Base-by-base conservation (phyloP, 1,284 basidiomycete species). In the Rhodotorula sp. region DNA sequence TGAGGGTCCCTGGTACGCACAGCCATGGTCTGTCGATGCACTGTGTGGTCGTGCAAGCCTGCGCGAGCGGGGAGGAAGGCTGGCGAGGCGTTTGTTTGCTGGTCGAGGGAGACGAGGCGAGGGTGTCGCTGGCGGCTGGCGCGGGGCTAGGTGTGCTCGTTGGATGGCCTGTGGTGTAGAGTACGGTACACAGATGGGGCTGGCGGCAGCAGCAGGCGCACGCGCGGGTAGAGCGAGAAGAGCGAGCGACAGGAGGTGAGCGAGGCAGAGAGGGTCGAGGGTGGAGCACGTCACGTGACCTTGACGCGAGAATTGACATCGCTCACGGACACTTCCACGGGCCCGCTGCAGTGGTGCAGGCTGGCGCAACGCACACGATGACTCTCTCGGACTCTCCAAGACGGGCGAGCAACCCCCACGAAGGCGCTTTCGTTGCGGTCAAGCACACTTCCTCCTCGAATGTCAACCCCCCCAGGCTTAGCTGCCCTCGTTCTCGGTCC, bases 21-120 rank as follows among this genome's bases (percentile, higher is more conserved):
- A 56, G 62, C 67, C 67, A 68, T 68, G 24, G 29, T 32, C 32
- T 27, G 10, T 30, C 7, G 46, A 24, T 13, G 15, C 13, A 20
- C 19, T 27, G 27, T n/a, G 34, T 5, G 47, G 34, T 17, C 29
- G 29, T 13, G n/a, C 27, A 22, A 32, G 27, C 29, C 22, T 22
- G 11, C 19, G 17, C 20, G 36, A 22, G 60, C 20, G n/a, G 30
- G 11, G 47, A 20, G 47, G 22, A 61, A n/a, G 19, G 51, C 20
- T 32, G n/a, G 27, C 27, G 24, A 24, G 34, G 47, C 30, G 51
- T 39, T 36, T 62, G 54, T 57, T 57, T 56, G 34, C 30, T 11
- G 11, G 65, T 46, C 20, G 46, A 36, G 11, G 59, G 47, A 20
- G 49, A 49, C n/a, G 34, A 10, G 24, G 29, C 34, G 36, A 27